phyloP scores from a whole-genome alignment of 75 land plant genomes.

The Azolla pinnata region DNA sequence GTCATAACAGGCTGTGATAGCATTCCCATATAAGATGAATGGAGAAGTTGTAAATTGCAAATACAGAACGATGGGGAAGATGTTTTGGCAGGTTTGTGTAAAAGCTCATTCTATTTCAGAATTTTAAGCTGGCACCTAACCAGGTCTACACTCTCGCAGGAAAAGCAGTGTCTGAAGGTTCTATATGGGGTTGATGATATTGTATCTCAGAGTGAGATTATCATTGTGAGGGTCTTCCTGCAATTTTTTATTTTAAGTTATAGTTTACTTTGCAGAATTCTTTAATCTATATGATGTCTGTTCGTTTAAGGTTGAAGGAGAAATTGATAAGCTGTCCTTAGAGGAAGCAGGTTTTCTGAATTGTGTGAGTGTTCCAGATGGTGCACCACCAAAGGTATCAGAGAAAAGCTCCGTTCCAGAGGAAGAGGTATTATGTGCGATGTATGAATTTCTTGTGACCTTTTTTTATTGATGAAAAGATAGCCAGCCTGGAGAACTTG shows the following conservation, averaged over 20 bases:
- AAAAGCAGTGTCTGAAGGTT: slow-evolving; percentile 47
- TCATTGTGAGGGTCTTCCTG: slow-evolving; percentile 63
- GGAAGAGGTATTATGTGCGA: slow-evolving; percentile 31
- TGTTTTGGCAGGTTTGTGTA: slow-evolving; percentile 74
- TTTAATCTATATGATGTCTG: neutral
- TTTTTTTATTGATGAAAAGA: too few species aligned
- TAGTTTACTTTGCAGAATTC: neutral
- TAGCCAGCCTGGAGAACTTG: too few species aligned
- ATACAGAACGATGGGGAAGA: slow-evolving; percentile 52
- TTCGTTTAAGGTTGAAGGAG: slow-evolving; percentile 76
- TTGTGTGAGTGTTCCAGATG: slow-evolving; percentile 97
- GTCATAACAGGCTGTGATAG: slow-evolving; percentile 50
- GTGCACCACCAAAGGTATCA: slow-evolving; percentile 82
- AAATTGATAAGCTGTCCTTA: slow-evolving; percentile 96
- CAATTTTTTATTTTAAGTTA: too few species aligned
- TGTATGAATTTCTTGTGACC: neutral
- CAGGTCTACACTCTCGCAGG: slow-evolving; percentile 26
- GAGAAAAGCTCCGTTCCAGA: slow-evolving; percentile 32
- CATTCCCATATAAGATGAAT: slow-evolving; percentile 55
- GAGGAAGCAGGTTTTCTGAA: slow-evolving; percentile 84
- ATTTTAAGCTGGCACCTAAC: neutral
- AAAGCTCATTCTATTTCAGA: neutral
- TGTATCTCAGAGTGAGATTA: slow-evolving; percentile 47
- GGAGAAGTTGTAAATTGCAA: slow-evolving; percentile 67
- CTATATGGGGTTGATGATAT: slow-evolving; percentile 94